Conservation (phyloP, 2,329 filamentous ascomycete species). For the Paecilomyces dactylethromorphus region DNA sequence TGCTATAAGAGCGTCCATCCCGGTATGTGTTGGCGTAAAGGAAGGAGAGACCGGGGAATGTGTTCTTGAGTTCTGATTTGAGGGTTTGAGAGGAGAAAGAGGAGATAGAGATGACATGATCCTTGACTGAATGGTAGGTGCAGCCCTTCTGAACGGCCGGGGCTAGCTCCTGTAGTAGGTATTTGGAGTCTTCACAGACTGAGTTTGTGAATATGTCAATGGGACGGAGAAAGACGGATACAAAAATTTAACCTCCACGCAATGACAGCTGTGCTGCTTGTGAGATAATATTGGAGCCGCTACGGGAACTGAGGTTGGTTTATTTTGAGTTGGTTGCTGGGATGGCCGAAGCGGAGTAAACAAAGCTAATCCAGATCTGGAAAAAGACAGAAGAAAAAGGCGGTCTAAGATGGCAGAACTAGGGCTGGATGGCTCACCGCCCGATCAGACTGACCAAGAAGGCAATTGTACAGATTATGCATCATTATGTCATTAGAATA, state of each 20-base stretch:
- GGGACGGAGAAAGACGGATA: too few species aligned
- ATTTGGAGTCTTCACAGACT: neutral
- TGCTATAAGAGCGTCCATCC: constrained; percentile 10
- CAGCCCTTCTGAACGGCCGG: constrained; percentile 1
- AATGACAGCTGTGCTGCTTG: neutral
- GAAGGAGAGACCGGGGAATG: constrained; percentile 19
- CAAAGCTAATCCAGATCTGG: constrained; percentile 18
- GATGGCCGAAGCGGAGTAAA: constrained; percentile 19
- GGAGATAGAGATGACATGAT: constrained; percentile 37
- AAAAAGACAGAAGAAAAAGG: neutral
- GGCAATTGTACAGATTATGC: constrained; percentile 13
- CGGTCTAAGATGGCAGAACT: neutral
- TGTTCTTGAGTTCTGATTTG: constrained; percentile 34
- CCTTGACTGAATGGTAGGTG: constrained; percentile 1
- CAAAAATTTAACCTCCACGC: neutral
- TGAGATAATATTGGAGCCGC: constrained; percentile 2
- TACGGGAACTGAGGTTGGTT: constrained; percentile 11
- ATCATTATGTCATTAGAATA: neutral
- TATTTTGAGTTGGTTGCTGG: constrained; percentile 18
- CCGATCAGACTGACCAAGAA: neutral
- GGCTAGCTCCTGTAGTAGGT: constrained; percentile 1
- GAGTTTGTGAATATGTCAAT: neutral
- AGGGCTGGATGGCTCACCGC: neutral
- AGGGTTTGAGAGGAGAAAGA: constrained; percentile 34
- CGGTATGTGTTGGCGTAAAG: constrained; percentile 8